Evolutionary conservation across 441 rosid species (phyloP).

Genomic region (Flueggea neowawraea): DNA sequence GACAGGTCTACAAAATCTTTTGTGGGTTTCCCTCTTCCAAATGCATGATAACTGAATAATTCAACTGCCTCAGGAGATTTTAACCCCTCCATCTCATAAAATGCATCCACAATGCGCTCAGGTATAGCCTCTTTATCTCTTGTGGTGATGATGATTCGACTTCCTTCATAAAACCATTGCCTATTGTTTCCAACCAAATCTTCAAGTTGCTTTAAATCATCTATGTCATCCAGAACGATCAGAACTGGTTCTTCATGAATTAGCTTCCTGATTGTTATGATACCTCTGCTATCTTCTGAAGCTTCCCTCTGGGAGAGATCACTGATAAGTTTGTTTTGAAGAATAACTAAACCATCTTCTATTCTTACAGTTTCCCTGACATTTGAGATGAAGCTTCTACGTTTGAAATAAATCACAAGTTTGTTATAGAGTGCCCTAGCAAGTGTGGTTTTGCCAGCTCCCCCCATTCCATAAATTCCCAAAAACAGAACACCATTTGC

Average conservation of each 20-base stretch:
- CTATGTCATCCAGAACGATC: constrained; percentile 36
- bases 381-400: constrained; percentile 37
- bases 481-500: constrained; percentile 24
- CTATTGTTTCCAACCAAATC: constrained; percentile 14
- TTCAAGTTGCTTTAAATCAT: constrained; percentile 23
- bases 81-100: constrained; percentile 32
- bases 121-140: constrained; percentile 26
- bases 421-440: constrained; percentile 48
- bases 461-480: constrained; percentile 62
- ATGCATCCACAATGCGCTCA: constrained; percentile 5
- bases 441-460: constrained; percentile 66
- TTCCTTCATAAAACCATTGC: constrained; percentile 33
- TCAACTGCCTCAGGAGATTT: constrained; percentile 13
- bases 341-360: constrained; percentile 28
- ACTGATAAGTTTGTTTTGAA: constrained; percentile 28
- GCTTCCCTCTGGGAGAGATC: constrained; percentile 15
- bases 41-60: constrained; percentile 54
- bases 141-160: constrained; percentile 40
- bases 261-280: constrained; percentile 15
- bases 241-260: constrained; percentile 14
- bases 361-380: constrained; percentile 35
- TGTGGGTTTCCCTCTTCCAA: constrained; percentile 42
- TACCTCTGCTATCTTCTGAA: background rate
- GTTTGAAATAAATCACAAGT: constrained; percentile 22
- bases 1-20: constrained; percentile 29